Evolutionary conservation across 2,329 filamentous ascomycete genomes (phyloP).

Genomic region (Aspergillus sp.): DNA sequence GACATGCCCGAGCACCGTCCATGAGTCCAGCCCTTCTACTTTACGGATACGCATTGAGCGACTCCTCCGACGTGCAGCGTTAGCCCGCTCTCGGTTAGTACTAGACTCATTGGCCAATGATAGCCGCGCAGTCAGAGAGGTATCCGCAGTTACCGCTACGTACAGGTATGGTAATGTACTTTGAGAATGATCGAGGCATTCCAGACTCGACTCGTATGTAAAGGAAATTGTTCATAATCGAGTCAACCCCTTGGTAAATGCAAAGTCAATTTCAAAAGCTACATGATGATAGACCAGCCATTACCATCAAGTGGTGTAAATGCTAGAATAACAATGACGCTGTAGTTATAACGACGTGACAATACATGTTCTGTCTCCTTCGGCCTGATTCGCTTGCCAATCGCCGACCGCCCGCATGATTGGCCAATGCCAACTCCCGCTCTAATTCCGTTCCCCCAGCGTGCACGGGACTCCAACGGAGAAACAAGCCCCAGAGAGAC

Average conservation of each 20-base stretch:
- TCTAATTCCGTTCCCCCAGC: background rate
- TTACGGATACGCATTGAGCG: too few relatives aligned
- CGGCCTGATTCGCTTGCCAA: slow-evolving; percentile 19
- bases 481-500: background rate
- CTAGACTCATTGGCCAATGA: background rate
- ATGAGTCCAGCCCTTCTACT: too few relatives aligned
- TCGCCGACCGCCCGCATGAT: background rate
- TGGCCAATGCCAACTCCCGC: background rate
- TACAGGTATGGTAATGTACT: background rate
- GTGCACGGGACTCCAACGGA: slow-evolving; percentile 1
- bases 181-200: background rate
- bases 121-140: background rate
- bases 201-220: too few relatives aligned
- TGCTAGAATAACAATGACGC: too few relatives aligned
- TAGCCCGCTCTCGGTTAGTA: background rate
- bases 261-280: too few relatives aligned
- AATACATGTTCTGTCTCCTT: slow-evolving; percentile 17
- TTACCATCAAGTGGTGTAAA: too few relatives aligned
- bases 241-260: too few relatives aligned
- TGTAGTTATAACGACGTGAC: slow-evolving; percentile 1
- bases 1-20: too few relatives aligned
- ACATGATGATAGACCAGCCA: too few relatives aligned
- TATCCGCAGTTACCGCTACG: slow-evolving; percentile 14
- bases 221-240: too few relatives aligned
- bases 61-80: background rate